Base-by-base conservation (phyloP, 1,284 basidiomycete genomes). In the Anthracocystis setariae region DNA sequence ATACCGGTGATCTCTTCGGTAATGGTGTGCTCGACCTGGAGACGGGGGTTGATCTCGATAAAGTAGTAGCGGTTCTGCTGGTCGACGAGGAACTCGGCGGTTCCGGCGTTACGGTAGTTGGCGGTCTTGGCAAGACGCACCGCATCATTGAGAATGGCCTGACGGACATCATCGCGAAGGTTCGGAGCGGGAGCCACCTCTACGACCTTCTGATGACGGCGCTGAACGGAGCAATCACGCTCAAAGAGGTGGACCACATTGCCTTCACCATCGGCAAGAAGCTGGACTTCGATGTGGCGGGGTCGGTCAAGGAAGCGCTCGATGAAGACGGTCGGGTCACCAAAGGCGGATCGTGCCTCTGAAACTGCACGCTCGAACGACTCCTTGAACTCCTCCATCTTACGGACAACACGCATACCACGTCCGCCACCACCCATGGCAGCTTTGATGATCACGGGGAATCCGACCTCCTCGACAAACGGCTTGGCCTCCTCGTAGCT, bases 1-100 rank as follows among this genome's bases (percentile, higher is more conserved):
- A 98, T 95, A 20, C 96, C 95, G 17, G 92, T 91, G 40, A 98
- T 96, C 94, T 98, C 98, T 85, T 99, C 96, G 23, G 96, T 99
- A 20, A 96, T 98, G 20, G 96, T 96, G 73, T 83, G 82, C 86
- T 98, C 95, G 82, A 99, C 96, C 86, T 99, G 96, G 29, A 98
- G 90, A 89, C 96, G 95, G 43, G 96, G 96, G 85, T 99, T 99
- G 73, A 99, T 89, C 85, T 99, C 96, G 64, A 99, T 88, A 88
- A 99, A 99, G 86, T 92, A 93, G 86, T 98, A 98, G 37, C 90
- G 89, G 82, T 96, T 92, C 73, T 96, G 93, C 1, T 90, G 88
- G 74, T 93, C 93, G 74, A 91, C 95, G 86, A 98, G 98, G 43
- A 99, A 98, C 88, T 97, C 96, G 71, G 96, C 94, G 21, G 96